Percentiles rank a stretch among this genome's conserved stretches.
These are phyloP conservation scores for Alternaria metachromatica DNA, from an alignment of 2,329 filamentous ascomycete genomes.

Conservation along the genomic window DNA sequence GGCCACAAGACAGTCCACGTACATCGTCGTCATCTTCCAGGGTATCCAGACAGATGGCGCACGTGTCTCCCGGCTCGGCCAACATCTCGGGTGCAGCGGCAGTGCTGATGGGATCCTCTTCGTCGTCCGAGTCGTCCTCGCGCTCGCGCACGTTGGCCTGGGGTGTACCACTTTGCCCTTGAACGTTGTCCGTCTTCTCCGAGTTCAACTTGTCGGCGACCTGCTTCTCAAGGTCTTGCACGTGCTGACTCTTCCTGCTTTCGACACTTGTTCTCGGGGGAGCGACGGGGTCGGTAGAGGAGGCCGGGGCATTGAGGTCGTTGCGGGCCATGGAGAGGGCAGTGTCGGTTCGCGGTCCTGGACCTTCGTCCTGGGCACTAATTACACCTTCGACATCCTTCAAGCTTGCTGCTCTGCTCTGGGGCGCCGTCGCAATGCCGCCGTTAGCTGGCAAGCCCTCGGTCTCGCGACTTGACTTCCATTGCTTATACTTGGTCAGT, in stretches of 20 bases:
- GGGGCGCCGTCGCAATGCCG: constrained; percentile 74
- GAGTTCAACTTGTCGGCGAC: constrained; percentile 18
- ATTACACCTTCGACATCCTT: constrained; percentile 65
- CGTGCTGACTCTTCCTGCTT: constrained; percentile 17
- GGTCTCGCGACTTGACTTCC: constrained; percentile 82
- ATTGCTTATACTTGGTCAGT: constrained; percentile 93
- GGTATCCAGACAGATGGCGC: constrained; percentile 93
- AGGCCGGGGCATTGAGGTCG: constrained; percentile 56
- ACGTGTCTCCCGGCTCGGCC: constrained; percentile 84
- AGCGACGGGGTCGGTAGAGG: constrained; percentile 27
- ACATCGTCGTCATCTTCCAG: constrained; percentile 96
- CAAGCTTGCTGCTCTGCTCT: constrained; percentile 76
- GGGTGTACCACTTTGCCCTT: constrained; percentile 27
- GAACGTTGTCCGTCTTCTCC: constrained; percentile 32
- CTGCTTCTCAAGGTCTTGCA: constrained; percentile 32
- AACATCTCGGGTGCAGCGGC: constrained; percentile 83
- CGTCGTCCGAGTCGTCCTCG: constrained; percentile 68
- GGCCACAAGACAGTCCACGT: constrained; percentile 91
- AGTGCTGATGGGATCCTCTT: constrained; percentile 80
- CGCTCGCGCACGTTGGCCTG: constrained; percentile 30
- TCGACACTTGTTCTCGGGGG: constrained; percentile 35
- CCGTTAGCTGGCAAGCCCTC: constrained; percentile 84
- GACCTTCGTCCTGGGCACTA: constrained; percentile 39
- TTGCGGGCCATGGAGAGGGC: constrained; percentile 51
- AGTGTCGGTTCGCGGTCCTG: constrained; percentile 43